A percentile compares a stretch with the other conserved stretches of the same genome.
Conservation (phyloP, 306 rosid genomes). For the Cyclanthera cordifolia region DNA sequence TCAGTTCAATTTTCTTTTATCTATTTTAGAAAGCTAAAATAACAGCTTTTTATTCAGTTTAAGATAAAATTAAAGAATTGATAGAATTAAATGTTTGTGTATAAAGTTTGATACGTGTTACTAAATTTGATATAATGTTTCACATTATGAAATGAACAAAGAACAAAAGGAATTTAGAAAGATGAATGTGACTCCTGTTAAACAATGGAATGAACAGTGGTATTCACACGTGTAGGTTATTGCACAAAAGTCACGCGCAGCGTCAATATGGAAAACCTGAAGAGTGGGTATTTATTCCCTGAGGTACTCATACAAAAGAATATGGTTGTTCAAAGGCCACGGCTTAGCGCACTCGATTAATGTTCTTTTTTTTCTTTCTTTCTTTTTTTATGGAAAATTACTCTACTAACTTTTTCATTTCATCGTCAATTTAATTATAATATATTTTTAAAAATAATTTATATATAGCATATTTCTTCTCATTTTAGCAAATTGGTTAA, state of each 20-base stretch:
- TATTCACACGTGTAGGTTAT: constrained; percentile 19
- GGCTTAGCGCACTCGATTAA: not conserved
- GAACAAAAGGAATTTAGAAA: not conserved
- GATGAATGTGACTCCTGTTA: not conserved
- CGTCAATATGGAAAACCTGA: constrained; percentile 49
- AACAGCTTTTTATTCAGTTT: no score
- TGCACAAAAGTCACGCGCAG: constrained; percentile 40
- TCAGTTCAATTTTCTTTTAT: no score
- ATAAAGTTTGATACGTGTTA: not conserved
- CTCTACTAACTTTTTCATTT: no score
- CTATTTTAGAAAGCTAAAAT: no score
- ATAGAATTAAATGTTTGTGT: no score
- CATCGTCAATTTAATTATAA: no score
- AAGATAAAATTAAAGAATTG: no score
- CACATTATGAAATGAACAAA: not conserved
- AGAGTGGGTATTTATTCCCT: constrained; percentile 44
- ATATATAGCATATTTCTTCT: no score
- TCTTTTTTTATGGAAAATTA: no score
- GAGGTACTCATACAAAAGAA: constrained; percentile 23
- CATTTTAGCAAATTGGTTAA: no score
- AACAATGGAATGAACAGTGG: not conserved
- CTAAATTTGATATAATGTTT: not conserved
- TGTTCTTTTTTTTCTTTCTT: no score
- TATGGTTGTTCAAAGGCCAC: not conserved
- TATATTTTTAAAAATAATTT: no score